Evolutionary conservation across 1,284 basidiomycete species (phyloP), one percentile per base, ranked within the genome.

Genomic region (Papiliotrema nemorosa): DNA sequence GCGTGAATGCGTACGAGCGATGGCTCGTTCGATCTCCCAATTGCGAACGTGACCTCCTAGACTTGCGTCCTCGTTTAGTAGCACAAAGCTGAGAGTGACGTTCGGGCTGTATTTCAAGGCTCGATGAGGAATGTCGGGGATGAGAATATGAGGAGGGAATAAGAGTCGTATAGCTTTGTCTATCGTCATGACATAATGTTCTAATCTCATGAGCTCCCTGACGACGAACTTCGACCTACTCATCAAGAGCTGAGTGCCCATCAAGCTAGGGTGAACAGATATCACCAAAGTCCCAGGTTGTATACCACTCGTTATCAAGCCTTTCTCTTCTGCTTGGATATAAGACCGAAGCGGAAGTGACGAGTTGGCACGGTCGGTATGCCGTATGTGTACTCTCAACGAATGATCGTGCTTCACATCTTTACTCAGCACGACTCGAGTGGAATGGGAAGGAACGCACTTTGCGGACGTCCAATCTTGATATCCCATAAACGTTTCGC

Each of bases 41-140:
- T 79, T 77, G 27, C 78, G 58, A 9, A 85, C 79, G 24, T 79
- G 79, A 26, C 75, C 76, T 3, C 87, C 85, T n/a, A 79, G 78
- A 1, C 84, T 77, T 6, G 86, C 81, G 65, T 96, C 87, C 75
- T 96, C 89, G 65, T 96, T 92, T 45, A 97, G 75, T 3, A 97
- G 76, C 9, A 74, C 70, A 48, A 75, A 74, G 49, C 67, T 69
- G 16, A 75, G 60, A 13, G 71, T 85, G 66, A 90, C 88, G 41
- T 82, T 82, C 5, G 84, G 80, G 12, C 89, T 80, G 67, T 89
- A 96, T 75, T 67, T 78, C 64, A 67, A 62, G 25, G 64, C 75
- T 57, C 62, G 70, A 13, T 77, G 67, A 1, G 72, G 64, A 7
- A 72, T 58, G 3, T 52, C 51, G 9, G 55, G 52, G 0, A 57